Conservation (phyloP, 1,284 basidiomycete genomes). For the Golubevia pallescens region DNA sequence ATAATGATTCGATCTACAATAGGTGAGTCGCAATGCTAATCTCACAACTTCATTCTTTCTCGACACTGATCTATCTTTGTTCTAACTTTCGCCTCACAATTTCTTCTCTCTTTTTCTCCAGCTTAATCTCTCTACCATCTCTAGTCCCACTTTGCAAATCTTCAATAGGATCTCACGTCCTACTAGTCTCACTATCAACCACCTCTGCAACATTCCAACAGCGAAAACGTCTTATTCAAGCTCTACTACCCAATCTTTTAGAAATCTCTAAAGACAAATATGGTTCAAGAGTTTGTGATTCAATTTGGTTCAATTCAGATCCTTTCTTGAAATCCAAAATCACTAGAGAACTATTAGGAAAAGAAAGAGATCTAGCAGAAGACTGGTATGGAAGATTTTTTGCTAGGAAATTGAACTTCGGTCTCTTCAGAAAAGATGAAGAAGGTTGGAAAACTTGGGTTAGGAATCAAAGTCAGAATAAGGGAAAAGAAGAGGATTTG, state of each 20-base stretch:
- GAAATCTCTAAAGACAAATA: constrained; percentile 42
- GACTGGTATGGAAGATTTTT: constrained; percentile 47
- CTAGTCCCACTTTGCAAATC: constrained; percentile 25
- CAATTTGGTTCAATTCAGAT: constrained; percentile 41
- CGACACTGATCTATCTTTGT: background rate
- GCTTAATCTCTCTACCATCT: constrained; percentile 24
- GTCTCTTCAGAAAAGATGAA: constrained; percentile 37
- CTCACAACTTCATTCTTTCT: background rate
- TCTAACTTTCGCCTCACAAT: constrained; percentile 15
- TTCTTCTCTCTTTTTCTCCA: constrained; percentile 20
- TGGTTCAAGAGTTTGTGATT: constrained; percentile 53
- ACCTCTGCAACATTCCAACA: constrained; percentile 15
- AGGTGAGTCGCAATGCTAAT: constrained; percentile 8
- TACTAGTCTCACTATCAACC: constrained; percentile 23
- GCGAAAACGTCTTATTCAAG: constrained; percentile 20
- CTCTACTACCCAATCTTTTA: constrained; percentile 21
- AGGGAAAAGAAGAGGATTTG: too few species aligned
- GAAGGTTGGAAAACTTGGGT: constrained; percentile 37
- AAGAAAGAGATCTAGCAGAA: constrained; percentile 30
- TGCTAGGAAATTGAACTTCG: constrained; percentile 41
- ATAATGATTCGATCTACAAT: constrained; percentile 14
- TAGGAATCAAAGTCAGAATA: background rate
- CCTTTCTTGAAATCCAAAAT: constrained; percentile 42
- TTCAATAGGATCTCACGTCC: constrained; percentile 20
- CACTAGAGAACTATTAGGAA: constrained; percentile 16